phyloP scores from a whole-genome alignment of 345 rosid genomes.

The Citrus trifoliata region DNA sequence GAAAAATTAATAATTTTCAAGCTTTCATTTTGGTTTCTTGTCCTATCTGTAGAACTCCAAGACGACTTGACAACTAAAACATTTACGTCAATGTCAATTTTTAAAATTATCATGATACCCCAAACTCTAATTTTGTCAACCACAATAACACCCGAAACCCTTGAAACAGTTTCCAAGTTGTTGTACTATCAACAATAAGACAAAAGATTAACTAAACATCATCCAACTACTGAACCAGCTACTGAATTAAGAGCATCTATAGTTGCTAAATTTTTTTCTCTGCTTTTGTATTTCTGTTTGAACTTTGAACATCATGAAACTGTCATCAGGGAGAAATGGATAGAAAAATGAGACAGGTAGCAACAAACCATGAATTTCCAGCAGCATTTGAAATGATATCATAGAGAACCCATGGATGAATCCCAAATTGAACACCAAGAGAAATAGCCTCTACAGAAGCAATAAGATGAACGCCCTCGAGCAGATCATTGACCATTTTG shows the following conservation, averaged over 20 bases:
- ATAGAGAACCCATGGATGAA: slow-evolving; percentile 93
- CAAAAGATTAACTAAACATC: not conserved
- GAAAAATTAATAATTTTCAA: not conserved
- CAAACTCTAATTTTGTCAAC: not conserved
- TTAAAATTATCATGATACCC: not conserved
- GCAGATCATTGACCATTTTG: slow-evolving; percentile 77
- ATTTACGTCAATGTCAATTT: not conserved
- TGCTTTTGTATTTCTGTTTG: not conserved
- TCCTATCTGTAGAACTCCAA: not conserved
- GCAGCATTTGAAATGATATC: slow-evolving; percentile 96
- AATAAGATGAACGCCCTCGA: slow-evolving; percentile 83
- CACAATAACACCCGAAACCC: not conserved
- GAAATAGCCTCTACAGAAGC: slow-evolving; percentile 90
- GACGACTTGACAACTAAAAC: not conserved
- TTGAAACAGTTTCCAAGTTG: not conserved
- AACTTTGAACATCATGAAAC: not conserved
- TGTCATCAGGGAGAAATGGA: not conserved
- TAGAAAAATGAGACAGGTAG: slow-evolving; percentile 9
- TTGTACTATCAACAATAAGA: not conserved
- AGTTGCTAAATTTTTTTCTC: not conserved
- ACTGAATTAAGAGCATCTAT: not conserved
- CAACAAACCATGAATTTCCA: slow-evolving; percentile 88
- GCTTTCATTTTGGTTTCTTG: not conserved
- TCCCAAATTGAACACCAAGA: slow-evolving; percentile 61
- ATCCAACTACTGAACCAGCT: not conserved